A percentile compares a stretch with the other conserved stretches of the same genome.
phyloP scores from a whole-genome alignment of 108 stramenopile species.

The Cyclotella kingstonii region DNA sequence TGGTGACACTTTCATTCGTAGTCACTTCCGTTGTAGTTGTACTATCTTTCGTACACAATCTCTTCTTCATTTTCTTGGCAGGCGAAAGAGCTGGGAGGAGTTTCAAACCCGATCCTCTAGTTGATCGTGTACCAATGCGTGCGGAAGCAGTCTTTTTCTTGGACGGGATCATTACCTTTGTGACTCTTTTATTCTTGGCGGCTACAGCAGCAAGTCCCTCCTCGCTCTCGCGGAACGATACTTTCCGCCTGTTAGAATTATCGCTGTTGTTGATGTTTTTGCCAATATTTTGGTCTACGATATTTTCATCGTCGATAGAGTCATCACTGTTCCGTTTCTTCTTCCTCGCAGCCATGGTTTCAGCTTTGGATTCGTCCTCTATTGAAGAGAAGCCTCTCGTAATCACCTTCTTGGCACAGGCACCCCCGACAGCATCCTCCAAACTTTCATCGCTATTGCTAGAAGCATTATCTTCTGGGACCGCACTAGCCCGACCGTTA shows the following conservation, averaged over 20 bases:
- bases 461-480: constrained; percentile 3
- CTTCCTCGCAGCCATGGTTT: neutral
- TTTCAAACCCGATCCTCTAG: constrained; percentile 13
- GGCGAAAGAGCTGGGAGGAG: neutral
- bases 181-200: constrained; percentile 10
- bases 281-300: constrained; percentile 10
- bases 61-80: constrained; percentile 35
- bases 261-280: constrained; percentile 11
- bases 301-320: constrained; percentile 4
- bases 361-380: constrained; percentile 11
- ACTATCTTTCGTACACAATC: too few species aligned
- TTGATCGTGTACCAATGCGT: constrained; percentile 25
- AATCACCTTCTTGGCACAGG: neutral
- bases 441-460: constrained; percentile 17
- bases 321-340: constrained; percentile 34
- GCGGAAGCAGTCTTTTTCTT: neutral
- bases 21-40: too few species aligned
- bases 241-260: constrained; percentile 7
- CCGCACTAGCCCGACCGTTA: neutral
- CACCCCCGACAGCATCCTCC: neutral
- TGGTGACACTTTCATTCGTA: constrained; percentile 47
- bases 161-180: neutral
- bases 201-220: constrained; percentile 19
- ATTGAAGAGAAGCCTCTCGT: constrained; percentile 8
- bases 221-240: constrained; percentile 25